Evolutionary conservation across 768 basidiomycete genomes (phyloP).

Genomic region (Mycena filopes): DNA sequence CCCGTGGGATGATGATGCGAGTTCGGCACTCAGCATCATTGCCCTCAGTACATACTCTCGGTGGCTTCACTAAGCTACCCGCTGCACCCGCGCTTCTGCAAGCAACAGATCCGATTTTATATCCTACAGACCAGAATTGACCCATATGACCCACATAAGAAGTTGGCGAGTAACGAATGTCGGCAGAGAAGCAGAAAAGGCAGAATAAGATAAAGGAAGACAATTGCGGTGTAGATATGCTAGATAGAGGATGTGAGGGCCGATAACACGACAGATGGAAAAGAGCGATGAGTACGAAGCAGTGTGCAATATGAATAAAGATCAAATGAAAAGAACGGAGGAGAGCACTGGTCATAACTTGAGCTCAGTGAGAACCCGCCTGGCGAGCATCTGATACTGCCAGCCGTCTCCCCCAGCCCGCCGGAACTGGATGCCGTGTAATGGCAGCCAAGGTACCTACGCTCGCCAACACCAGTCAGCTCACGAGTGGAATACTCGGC

Average conservation of each 20-base stretch:
- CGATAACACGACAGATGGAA: background rate
- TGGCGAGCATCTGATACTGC: conserved; percentile 97
- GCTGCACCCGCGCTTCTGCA: no score
- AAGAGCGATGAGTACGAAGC: background rate
- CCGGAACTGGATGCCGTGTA: conserved; percentile 96
- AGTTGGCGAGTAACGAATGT: background rate
- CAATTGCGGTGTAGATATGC: conserved; percentile 4
- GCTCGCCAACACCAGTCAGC: conserved; percentile 24
- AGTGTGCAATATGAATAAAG: background rate
- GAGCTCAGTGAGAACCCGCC: conserved; percentile 87
- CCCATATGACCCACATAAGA: background rate
- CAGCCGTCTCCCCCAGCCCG: conserved; percentile 91
- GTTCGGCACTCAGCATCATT: no score
- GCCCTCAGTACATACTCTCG: no score
- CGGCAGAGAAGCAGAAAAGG: background rate
- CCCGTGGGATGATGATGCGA: no score
- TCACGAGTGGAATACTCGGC: background rate
- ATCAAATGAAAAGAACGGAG: background rate
- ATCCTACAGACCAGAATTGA: no score
- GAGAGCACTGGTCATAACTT: conserved; percentile 66
- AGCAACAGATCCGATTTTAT: no score
- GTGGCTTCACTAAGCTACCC: no score
- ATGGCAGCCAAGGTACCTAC: conserved; percentile 91
- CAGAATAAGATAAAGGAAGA: background rate
- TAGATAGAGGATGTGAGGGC: background rate